Percentiles rank a stretch among this genome's conserved stretches.
Conservation (phyloP, 2,329 filamentous ascomycete species). For the Cladosporium phlei region DNA sequence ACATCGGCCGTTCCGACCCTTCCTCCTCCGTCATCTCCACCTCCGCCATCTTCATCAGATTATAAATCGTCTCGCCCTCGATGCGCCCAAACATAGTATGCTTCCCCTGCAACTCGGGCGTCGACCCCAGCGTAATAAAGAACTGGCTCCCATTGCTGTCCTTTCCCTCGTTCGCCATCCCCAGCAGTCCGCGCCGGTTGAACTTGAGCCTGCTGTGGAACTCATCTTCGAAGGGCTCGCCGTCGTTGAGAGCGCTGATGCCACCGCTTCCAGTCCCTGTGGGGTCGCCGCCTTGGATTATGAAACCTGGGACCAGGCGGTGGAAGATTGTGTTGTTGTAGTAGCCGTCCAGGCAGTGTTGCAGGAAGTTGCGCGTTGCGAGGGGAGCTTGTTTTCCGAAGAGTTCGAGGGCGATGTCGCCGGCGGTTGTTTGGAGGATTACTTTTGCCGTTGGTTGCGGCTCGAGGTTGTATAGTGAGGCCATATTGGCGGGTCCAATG, state of each 20-base stretch:
- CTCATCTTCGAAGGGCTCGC: constrained; percentile 78
- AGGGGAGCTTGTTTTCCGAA: constrained; percentile 93
- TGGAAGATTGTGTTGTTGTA: constrained; percentile 94
- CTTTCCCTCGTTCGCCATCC: constrained; percentile 89
- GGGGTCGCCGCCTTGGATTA: constrained; percentile 90
- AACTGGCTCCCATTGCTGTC: constrained; percentile 93
- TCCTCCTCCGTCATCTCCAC: constrained; percentile 66
- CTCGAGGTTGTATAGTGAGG: constrained; percentile 86
- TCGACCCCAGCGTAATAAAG: constrained; percentile 82
- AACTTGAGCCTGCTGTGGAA: constrained; percentile 90
- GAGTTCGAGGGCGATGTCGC: constrained; percentile 85
- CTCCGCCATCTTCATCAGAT: constrained; percentile 89
- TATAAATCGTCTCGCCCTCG: constrained; percentile 92
- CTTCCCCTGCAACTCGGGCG: constrained; percentile 78
- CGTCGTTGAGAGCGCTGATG: constrained; percentile 85
- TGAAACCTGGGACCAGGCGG: constrained; percentile 83
- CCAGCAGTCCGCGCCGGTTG: constrained; percentile 81
- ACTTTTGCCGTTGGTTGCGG: constrained; percentile 90
- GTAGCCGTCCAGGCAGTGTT: constrained; percentile 91
- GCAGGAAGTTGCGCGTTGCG: constrained; percentile 90
- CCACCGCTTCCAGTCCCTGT: constrained; percentile 89
- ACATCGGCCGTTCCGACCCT: constrained; percentile 75
- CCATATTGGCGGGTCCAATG: constrained; percentile 54
- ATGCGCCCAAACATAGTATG: constrained; percentile 93
- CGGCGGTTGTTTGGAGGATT: constrained; percentile 81